Evolutionary conservation across 2,329 filamentous ascomycete genomes (phyloP).

Genomic region (Ophiostoma pallidulum): DNA sequence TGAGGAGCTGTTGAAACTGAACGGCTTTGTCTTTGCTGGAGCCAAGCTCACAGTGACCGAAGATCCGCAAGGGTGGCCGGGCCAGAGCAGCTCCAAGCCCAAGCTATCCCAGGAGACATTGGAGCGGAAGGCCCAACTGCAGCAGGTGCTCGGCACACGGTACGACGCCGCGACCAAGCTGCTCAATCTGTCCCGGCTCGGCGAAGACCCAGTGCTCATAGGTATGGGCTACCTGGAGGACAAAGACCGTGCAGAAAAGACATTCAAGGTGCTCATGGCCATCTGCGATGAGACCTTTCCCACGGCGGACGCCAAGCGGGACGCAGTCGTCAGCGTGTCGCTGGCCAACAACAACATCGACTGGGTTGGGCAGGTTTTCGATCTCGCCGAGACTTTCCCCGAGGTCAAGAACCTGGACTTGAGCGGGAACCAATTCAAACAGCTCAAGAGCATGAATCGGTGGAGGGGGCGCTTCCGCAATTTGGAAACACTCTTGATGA

Average conservation of each 20-base stretch:
- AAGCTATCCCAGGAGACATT: constrained; percentile 42
- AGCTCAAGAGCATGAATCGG: constrained; percentile 55
- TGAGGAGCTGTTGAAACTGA: constrained; percentile 55
- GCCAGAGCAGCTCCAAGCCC: constrained; percentile 18
- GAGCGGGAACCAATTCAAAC: constrained; percentile 69
- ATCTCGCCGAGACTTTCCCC: constrained; percentile 69
- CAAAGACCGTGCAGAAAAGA: constrained; percentile 65
- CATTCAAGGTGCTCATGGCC: constrained; percentile 85
- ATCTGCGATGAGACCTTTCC: constrained; percentile 74
- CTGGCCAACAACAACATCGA: constrained; percentile 71
- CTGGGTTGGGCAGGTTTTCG: constrained; percentile 62
- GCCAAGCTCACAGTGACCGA: constrained; percentile 47
- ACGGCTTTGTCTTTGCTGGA: constrained; percentile 61
- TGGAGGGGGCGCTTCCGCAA: constrained; percentile 74
- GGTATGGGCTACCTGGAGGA: constrained; percentile 67
- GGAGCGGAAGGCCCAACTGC: constrained; percentile 60
- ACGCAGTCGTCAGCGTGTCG: constrained; percentile 72
- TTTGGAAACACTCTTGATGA: constrained; percentile 72
- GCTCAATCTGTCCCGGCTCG: constrained; percentile 72
- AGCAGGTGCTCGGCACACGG: constrained; percentile 60
- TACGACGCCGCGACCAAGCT: constrained; percentile 66
- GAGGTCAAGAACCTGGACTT: constrained; percentile 83
- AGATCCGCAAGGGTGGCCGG: constrained; percentile 31
- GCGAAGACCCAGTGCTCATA: constrained; percentile 60
- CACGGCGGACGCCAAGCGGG: constrained; percentile 58